Evolutionary conservation across 2,329 filamentous ascomycete genomes (phyloP).

Genomic region (Hymenoscyphus occultus): DNA sequence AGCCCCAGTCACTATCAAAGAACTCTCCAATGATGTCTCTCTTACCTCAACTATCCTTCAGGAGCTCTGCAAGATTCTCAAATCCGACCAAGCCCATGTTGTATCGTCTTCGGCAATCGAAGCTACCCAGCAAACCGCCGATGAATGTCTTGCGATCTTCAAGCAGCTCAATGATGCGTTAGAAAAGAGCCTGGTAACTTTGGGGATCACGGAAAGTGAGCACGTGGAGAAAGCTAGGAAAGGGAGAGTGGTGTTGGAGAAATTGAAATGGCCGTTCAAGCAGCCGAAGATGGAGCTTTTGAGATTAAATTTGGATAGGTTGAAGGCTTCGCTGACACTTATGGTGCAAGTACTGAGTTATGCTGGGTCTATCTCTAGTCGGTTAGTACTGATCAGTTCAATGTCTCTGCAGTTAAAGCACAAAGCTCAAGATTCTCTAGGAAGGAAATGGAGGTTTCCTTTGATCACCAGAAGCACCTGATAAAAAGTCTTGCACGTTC

Average conservation of each 20-base stretch:
- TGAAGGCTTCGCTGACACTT: slow-evolving; percentile 19
- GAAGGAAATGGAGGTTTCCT: slow-evolving; percentile 13
- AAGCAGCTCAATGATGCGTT: slow-evolving; percentile 16
- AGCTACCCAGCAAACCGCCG: slow-evolving; percentile 17
- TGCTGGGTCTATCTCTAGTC: slow-evolving; percentile 16
- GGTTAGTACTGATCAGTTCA: no score
- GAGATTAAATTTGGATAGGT: slow-evolving; percentile 17
- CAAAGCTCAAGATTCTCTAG: background rate
- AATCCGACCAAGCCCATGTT: slow-evolving; percentile 14
- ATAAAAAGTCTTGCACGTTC: slow-evolving; percentile 20
- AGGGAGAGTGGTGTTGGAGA: slow-evolving; percentile 12
- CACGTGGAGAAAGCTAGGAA: slow-evolving; percentile 7
- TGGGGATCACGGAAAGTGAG: slow-evolving; percentile 1
- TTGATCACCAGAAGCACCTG: slow-evolving; percentile 16
- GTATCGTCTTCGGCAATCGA: slow-evolving; percentile 14
- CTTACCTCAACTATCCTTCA: slow-evolving; percentile 19
- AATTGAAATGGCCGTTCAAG: slow-evolving; percentile 21
- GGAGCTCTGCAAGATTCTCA: slow-evolving; percentile 17
- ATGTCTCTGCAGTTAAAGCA: background rate
- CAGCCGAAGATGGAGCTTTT: slow-evolving; percentile 21
- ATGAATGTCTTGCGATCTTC: slow-evolving; percentile 19
- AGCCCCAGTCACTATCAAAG: slow-evolving; percentile 12
- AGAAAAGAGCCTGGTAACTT: slow-evolving; percentile 15
- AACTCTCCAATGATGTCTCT: slow-evolving; percentile 19
- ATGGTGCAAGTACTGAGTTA: slow-evolving; percentile 20